Percentiles rank a stretch among this genome's conserved stretches.
Conservation (phyloP, 345 rosid genomes). For the Anacardium occidentale region DNA sequence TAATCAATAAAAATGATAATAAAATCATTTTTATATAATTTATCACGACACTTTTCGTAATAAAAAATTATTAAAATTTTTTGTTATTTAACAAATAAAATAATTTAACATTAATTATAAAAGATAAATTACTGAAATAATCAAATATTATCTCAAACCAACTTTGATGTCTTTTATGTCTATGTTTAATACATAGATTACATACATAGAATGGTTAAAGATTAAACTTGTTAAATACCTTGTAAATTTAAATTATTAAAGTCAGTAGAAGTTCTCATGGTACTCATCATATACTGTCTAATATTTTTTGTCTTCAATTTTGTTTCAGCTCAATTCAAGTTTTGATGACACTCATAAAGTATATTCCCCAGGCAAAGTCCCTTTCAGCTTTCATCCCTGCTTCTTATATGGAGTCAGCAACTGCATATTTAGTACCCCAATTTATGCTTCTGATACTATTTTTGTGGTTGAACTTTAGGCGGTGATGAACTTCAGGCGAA, state of each 20-base stretch:
- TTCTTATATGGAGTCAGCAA: too few species aligned
- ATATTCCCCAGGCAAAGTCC: conserved; percentile 71
- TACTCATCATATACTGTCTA: neutral
- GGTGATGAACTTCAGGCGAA: conserved; percentile 69
- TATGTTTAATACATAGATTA: too few species aligned
- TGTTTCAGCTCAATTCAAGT: conserved; percentile 84
- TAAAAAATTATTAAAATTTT: too few species aligned
- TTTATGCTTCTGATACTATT: neutral
- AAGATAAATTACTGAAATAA: too few species aligned
- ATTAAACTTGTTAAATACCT: neutral
- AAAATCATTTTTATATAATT: too few species aligned
- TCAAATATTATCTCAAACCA: too few species aligned
- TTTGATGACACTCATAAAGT: conserved; percentile 74
- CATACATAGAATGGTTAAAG: neutral
- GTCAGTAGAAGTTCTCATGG: neutral
- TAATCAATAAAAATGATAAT: too few species aligned
- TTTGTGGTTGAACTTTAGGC: conserved; percentile 42
- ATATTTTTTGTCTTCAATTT: conserved; percentile 3
- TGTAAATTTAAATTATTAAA: neutral
- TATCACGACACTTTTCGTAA: too few species aligned
- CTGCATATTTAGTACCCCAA: neutral
- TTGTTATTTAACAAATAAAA: too few species aligned
- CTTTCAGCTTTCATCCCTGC: too few species aligned
- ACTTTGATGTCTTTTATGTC: too few species aligned
- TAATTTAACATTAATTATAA: too few species aligned